Evolutionary conservation across 139 green algal genomes (phyloP), one percentile per base, ranked within the genome.

Genomic region (Closterium sp.): DNA sequence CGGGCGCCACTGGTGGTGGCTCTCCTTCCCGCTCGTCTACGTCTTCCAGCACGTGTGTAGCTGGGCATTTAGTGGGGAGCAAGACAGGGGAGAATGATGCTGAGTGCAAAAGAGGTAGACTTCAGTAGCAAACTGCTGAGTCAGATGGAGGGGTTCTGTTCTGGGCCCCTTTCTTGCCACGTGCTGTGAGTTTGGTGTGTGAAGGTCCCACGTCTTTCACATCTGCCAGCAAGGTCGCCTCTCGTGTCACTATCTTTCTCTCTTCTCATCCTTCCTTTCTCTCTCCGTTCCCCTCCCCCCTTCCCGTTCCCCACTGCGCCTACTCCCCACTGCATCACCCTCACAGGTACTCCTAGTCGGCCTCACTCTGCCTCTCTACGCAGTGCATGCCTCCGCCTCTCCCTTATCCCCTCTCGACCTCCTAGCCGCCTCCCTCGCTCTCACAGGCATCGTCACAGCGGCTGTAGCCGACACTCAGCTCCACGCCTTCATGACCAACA

Each of bases 1-100:
- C 88, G 69, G 64, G 1, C 38, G 28, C 4, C 25, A 33, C 35
- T 94, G 90, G 84, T 81, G 35, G 33, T 86, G 89, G 88, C 66
- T 95, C 36, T 96, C 94, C n/a, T 96, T 97, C 89, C 95, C 95
- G 23, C 90, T 90, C 10, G 94, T 95, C 23, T 95, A 95, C 84
- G n/a, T 76, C 31, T 66, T 35, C 4, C 86, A 89, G 30, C 86
- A 89, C n/a, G 86, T 89, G 86, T 85, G 86, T 69, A 9, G 2
- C 38, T 55, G 4, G 36, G 38, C 3, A 66, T 66, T 66, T 12
- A 66, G 38, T 1, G 19, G 38, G 38, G 38, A 66, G 38, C 38
- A 10, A 10, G 38, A 9, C 1, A 9, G 4, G 38, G 38, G 38
- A 8, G 38, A 66, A 10, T 8, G 38, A n/a, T n/a, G n/a, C n/a